Base-by-base conservation (phyloP, 2,329 filamentous ascomycete species). In the Penicillium sp. region DNA sequence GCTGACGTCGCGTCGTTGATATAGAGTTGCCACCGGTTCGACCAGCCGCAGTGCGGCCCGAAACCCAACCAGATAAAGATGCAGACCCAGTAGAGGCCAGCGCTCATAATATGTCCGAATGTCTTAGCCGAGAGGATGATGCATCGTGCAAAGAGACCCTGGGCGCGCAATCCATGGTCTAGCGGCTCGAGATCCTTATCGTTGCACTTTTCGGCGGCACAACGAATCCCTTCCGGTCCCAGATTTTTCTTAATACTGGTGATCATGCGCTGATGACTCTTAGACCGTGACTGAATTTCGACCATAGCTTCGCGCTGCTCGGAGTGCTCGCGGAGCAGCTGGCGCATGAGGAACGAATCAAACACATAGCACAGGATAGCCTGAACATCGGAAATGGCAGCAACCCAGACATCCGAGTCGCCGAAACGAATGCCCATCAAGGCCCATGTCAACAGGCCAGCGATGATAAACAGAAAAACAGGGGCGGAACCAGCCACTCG, bases 1-100 rank as follows among this genome's bases (percentile, higher is more conserved):
- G 78, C 71, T 0, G 79, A 77, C 0, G 77, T 78, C 9, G 77
- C 75, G 3, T 78, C 77, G 69, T 80, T 65, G 52, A 63, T 64
- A 43, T 65, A 63, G 16, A 66, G 44, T 23, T 66, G 62, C 64
- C 62, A 66, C 26, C 50, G 43, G 27, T 55, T 46, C 3, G 58
- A 58, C 64, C 64, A 66, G 16, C 29, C 19, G 16, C 59, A 65
- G 16, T 45, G 23, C 14, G 42, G 52, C 25, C 64, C 62, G 11
- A 66, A 63, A 1, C 51, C 64, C 8, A 66, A 33, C 64, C 64
- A 65, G 8, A 66, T 49, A 25, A 62, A 61, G 31, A 66, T 60
- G 39, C 61, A 45, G 11, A 61, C 52, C 62, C 62, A 66, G 49
- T 59, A 66, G 5, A 66, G 29, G n/a, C 43, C 46, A 9, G 47